These are phyloP conservation scores for Colletotrichum salicis DNA, from an alignment of 2,329 filamentous ascomycete genomes.

Conservation along the genomic window DNA sequence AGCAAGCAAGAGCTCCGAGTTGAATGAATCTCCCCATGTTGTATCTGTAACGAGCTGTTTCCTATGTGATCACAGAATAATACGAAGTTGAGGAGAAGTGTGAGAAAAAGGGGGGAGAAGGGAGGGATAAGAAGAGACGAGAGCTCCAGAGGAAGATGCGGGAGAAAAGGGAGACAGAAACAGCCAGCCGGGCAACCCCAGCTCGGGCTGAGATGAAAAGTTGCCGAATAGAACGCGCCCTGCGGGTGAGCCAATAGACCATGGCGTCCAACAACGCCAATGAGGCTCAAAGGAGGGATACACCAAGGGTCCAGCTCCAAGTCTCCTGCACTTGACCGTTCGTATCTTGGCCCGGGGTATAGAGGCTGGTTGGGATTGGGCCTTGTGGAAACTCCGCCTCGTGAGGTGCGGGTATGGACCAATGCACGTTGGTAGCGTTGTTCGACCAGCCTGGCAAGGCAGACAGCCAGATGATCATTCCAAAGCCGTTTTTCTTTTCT, in stretches of 20 bases:
- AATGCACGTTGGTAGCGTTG: constrained; percentile 13
- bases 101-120: background rate
- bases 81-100: background rate
- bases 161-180: constrained; percentile 30
- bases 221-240: constrained; percentile 10
- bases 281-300: constrained; percentile 15
- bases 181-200: constrained; percentile 8
- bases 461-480: constrained; percentile 12
- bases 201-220: constrained; percentile 24
- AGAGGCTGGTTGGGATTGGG: constrained; percentile 8
- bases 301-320: constrained; percentile 17
- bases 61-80: background rate
- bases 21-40: constrained; percentile 39
- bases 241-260: constrained; percentile 13
- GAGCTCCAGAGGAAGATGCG: background rate
- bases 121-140: constrained; percentile 1
- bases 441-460: constrained; percentile 21
- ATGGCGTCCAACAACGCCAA: constrained; percentile 13
- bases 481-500: background rate
- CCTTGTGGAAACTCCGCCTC: constrained; percentile 17
- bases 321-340: constrained; percentile 11
- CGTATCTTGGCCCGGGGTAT: constrained; percentile 15
- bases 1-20: constrained; percentile 39
- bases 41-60: background rate
- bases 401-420: constrained; percentile 16